These are phyloP conservation scores for Cocos nucifera DNA, from an alignment of 176 grass and related monocot genomes.

Conservation along the genomic window DNA sequence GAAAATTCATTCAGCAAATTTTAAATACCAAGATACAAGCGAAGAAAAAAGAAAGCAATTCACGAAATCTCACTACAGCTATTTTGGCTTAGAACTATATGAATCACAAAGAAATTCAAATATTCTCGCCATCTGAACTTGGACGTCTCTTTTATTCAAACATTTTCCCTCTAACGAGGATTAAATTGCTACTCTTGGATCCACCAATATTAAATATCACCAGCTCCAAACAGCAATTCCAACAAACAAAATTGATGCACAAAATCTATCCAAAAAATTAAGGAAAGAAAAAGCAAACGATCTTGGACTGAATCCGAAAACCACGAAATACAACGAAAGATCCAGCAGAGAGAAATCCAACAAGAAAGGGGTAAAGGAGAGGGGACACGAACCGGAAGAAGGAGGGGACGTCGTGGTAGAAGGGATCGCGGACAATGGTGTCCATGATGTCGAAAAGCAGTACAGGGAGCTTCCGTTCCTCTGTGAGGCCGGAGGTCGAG, in stretches of 20 bases:
- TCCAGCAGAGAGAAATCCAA: slow-evolving; percentile 1
- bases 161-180: neutral
- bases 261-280: neutral
- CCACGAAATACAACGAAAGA: neutral
- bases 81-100: neutral
- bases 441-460: slow-evolving; percentile 95
- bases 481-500: too few relatives aligned
- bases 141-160: too few relatives aligned
- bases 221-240: neutral
- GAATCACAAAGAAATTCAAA: neutral
- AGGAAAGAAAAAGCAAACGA: neutral
- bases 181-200: neutral
- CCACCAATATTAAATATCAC: too few relatives aligned
- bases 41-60: neutral
- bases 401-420: slow-evolving; percentile 74
- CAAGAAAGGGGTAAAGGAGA: neutral
- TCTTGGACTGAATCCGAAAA: too few relatives aligned
- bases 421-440: slow-evolving; percentile 81
- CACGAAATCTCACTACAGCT: neutral
- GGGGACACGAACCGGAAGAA: slow-evolving; percentile 62
- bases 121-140: too few relatives aligned
- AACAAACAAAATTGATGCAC: neutral
- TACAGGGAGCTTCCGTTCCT: slow-evolving; percentile 43
- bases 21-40: neutral
- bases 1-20: neutral